phyloP scores from a whole-genome alignment of 768 basidiomycete species.

The Daedaleopsis nitida region DNA sequence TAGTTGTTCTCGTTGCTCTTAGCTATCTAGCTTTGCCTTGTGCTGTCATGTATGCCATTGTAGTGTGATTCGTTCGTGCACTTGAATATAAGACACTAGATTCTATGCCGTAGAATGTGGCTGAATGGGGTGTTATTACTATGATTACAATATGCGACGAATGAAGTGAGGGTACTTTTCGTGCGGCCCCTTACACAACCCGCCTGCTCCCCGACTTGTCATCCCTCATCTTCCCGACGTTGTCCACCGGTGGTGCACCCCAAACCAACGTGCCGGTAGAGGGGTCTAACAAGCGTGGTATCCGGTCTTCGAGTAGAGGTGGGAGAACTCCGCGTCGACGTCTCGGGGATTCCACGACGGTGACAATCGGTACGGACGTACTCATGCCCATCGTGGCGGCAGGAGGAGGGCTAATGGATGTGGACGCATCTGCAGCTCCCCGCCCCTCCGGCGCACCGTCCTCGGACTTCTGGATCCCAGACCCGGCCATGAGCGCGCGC shows the following conservation, averaged over 20 bases:
- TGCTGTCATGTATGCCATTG: not conserved
- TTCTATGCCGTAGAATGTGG: not conserved
- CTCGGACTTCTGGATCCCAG: slow-evolving; percentile 26
- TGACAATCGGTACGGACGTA: too few species aligned
- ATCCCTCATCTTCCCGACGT: slow-evolving; percentile 51
- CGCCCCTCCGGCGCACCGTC: slow-evolving; percentile 34
- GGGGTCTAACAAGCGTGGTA: slow-evolving; percentile 61
- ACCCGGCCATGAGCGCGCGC: slow-evolving; percentile 46
- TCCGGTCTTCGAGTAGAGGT: slow-evolving; percentile 43
- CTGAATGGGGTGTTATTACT: slow-evolving; percentile 13
- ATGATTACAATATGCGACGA: slow-evolving; percentile 10
- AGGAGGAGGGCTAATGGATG: slow-evolving; percentile 4
- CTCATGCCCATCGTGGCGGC: too few species aligned
- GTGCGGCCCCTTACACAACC: not conserved
- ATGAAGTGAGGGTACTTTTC: slow-evolving; percentile 11
- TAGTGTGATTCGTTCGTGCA: not conserved
- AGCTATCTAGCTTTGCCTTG: not conserved
- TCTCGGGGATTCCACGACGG: not conserved
- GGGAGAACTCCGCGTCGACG: slow-evolving; percentile 46
- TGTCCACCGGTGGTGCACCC: slow-evolving; percentile 73
- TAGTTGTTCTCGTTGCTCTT: too few species aligned
- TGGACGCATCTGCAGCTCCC: slow-evolving; percentile 26
- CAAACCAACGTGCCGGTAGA: slow-evolving; percentile 64
- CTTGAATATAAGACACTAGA: not conserved
- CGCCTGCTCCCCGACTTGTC: slow-evolving; percentile 3